phyloP scores from a whole-genome alignment of 768 basidiomycete genomes.

The Lentinula edodes region DNA sequence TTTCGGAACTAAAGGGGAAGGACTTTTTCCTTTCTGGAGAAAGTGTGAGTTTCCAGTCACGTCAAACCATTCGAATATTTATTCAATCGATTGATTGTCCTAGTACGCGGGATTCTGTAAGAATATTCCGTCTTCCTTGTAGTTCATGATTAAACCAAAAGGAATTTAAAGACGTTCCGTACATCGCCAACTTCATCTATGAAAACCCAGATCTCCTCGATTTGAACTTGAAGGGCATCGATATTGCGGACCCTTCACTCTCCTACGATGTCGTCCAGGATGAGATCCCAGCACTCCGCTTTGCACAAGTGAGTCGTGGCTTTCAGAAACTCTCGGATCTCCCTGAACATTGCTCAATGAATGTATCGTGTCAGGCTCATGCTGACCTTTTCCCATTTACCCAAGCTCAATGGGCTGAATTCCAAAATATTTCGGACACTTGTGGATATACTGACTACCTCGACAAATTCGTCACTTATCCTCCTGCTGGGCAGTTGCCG shows the following conservation, averaged over 20 bases:
- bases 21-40: conserved; percentile 69
- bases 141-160: conserved; percentile 2
- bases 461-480: conserved; percentile 56
- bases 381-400: conserved; percentile 57
- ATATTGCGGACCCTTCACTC: conserved; percentile 49
- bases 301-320: conserved; percentile 32
- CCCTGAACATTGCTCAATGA: neutral
- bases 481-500: conserved; percentile 56
- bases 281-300: conserved; percentile 62
- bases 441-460: conserved; percentile 63
- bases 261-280: conserved; percentile 49
- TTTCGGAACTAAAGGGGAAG: conserved; percentile 67
- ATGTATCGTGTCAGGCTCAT: conserved; percentile 33
- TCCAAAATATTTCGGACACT: conserved; percentile 44
- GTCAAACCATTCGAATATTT: neutral
- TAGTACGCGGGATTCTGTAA: conserved; percentile 73
- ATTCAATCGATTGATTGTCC: neutral
- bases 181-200: conserved; percentile 69
- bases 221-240: conserved; percentile 51
- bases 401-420: conserved; percentile 42
- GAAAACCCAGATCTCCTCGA: conserved; percentile 53
- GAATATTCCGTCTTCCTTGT: conserved; percentile 14
- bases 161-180: conserved; percentile 29
- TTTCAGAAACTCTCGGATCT: neutral
- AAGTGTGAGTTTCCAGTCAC: conserved; percentile 47